A percentile compares a stretch with the other conserved stretches of the same genome.
phyloP scores from a whole-genome alignment of 805 yeast genomes.

The Clavispora vitiphila region DNA sequence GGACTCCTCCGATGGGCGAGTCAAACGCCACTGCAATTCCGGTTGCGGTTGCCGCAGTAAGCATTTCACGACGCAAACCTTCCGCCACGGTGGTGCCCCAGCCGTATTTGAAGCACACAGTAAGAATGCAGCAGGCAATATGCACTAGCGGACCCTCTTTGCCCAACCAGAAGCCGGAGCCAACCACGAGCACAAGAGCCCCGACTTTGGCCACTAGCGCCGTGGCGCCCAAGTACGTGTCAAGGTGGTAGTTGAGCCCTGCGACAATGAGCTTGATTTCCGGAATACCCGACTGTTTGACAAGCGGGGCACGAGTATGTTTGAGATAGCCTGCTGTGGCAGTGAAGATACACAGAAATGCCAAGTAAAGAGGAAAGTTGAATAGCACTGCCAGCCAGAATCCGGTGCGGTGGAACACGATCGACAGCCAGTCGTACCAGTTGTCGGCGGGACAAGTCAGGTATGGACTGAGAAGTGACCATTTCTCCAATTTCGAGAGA shows the following conservation, averaged over 20 bases:
- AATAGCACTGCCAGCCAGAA: constrained; percentile 18
- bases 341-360: constrained; percentile 22
- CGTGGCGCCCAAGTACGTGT: constrained; percentile 45
- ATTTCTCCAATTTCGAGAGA: constrained; percentile 26
- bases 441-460: constrained; percentile 39
- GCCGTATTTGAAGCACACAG: constrained; percentile 25
- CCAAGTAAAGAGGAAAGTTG: constrained; percentile 32
- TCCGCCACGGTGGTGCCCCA: constrained; percentile 39
- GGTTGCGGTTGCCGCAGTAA: constrained; percentile 74
- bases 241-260: constrained; percentile 50
- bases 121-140: constrained; percentile 55
- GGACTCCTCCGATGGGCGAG: constrained; percentile 84
- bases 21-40: constrained; percentile 84
- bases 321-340: constrained; percentile 28
- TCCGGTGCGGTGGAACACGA: constrained; percentile 18
- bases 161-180: constrained; percentile 80
- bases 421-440: constrained; percentile 36
- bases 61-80: constrained; percentile 59
- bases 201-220: constrained; percentile 52
- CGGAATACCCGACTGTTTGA: constrained; percentile 59
- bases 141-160: constrained; percentile 87
- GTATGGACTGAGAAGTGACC: constrained; percentile 40
- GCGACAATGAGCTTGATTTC: constrained; percentile 65
- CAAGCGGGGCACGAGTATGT: constrained; percentile 19
- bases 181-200: constrained; percentile 61